Evolutionary conservation across 2,329 filamentous ascomycete species (phyloP), one percentile per base, ranked within the genome.

Genomic region (Ceratocystis cubensis): DNA sequence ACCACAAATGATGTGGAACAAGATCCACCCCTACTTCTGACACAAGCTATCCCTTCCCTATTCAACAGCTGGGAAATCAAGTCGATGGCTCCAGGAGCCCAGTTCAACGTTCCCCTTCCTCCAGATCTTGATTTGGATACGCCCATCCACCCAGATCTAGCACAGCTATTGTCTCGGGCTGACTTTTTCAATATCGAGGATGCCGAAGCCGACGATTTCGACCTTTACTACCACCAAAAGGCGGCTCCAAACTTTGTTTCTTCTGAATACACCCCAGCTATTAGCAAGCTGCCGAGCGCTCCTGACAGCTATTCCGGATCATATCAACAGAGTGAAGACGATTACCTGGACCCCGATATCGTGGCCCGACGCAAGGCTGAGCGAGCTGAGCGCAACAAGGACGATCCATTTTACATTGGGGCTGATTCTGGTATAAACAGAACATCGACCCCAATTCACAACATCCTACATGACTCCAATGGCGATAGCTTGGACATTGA

Each of bases 361-460:
- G 74, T 89, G 53, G 88, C 89, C 3, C 82, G 86, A 69, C 83
- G 89, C 69, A 89, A 87, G 71, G 84, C 87, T 3, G 90, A 96
- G 73, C 83, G 92, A 10, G 78, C 82, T 66, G 91, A 96, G 73
- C 84, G 91, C 66, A 90, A 96, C 74, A 88, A 84, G 71, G 93
- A 97, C 73, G 94, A 99, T 72, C 94, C 94, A 0, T 99, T 96
- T 75, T 99, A 99, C 73, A 97, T 99, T 72, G 78, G 76, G 45
- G 33, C 63, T 0, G 80, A 80, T 28, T 76, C 77, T 6, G 77
- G 77, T 46, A 77, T 76, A n/a, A 76, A 77, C 0, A 84, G 84
- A 44, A 82, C 82, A 5, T 87, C 88, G 0, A 93, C 89, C 0
- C 89, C 89, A 0, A 86, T 94, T 63, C 88, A 93, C 72, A 88